Evolutionary conservation across 225 moss, liverwort and hornwort species (phyloP), one percentile per base, ranked within the genome.

Genomic region (Rhytidiadelphus loreus): DNA sequence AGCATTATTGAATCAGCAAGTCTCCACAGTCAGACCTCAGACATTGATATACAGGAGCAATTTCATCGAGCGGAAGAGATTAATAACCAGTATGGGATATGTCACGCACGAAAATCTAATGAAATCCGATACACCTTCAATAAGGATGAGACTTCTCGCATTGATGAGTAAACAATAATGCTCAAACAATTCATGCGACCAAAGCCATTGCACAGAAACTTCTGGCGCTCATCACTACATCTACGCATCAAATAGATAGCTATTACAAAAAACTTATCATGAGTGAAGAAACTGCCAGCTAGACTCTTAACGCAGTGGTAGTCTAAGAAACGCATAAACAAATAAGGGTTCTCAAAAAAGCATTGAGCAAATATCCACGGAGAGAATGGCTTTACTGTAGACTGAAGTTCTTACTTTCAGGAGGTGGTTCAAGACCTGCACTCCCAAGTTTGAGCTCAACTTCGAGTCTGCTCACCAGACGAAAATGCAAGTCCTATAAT

Each of bases 381-480:
- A 77, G 62, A 87, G 14, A 88, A 83, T 56, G 77, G 69, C 39
- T 87, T 56, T 50, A 70, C 14, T 44, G 72, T 35, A 37, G 58
- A 88, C 46, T 75, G 88, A 76, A 79, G 82, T 76, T 86, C 92
- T 81, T 92, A 90, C 88, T 88, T 90, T 86, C 86, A 92, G 41
- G 61, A 83, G 76, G 66, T 76, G 39, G 73, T 80, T 79, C 41
- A 65, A 65, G 64, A 83, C 88, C 90, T 80, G 86, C 73, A 79
- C 63, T 90, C 72, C 70, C n/a, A 60, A 74, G 73, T 60, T 78
- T 64, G 35, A 75, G 83, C 88, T 88, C 84, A 86, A 88, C 86
- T 43, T 84, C 80, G 56, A 80, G 59, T 66, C 83, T 77, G 79
- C 77, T 85, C 85, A 72, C 70, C 72, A 70, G 70, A 71, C 29